Percentiles rank a stretch among this genome's conserved stretches.
Evolutionary conservation across 2,329 filamentous ascomycete genomes (phyloP).

Genomic region (Sporothrix inflata): DNA sequence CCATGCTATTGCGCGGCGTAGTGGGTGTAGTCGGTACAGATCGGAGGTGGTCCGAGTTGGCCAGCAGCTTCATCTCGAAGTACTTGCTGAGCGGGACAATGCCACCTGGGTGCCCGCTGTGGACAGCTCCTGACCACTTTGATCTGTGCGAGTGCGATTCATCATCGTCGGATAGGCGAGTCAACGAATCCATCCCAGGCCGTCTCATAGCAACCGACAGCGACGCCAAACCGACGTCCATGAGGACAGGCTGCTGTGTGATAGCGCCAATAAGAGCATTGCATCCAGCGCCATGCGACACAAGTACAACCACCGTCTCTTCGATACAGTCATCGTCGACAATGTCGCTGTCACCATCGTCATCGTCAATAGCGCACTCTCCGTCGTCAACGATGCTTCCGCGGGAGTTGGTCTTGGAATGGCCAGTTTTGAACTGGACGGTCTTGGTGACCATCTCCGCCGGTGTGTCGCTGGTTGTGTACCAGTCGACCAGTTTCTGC

Average conservation of each 20-base stretch:
- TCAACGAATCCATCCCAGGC: constrained; percentile 44
- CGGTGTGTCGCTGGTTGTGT: constrained; percentile 59
- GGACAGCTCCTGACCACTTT: constrained; percentile 23
- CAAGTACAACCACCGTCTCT: constrained; percentile 80
- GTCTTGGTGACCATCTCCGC: constrained; percentile 56
- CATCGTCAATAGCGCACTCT: constrained; percentile 38
- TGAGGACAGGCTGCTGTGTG: constrained; percentile 85
- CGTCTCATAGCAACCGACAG: constrained; percentile 83
- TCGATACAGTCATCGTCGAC: constrained; percentile 58
- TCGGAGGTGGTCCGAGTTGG: constrained; percentile 73
- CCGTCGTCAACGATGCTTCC: constrained; percentile 37
- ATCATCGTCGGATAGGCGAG: constrained; percentile 16
- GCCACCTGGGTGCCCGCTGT: constrained; percentile 32
- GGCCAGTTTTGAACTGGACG: constrained; percentile 35
- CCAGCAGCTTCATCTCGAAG: constrained; percentile 76
- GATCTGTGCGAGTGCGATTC: constrained; percentile 29
- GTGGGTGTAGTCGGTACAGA: constrained; percentile 45
- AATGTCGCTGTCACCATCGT: constrained; percentile 15
- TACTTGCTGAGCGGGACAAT: constrained; percentile 58
- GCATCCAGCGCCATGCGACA: constrained; percentile 94
- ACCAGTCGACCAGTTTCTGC: constrained; percentile 82
- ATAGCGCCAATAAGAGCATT: constrained; percentile 93
- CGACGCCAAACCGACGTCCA: constrained; percentile 88
- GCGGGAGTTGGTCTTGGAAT: not conserved
- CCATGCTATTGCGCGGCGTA: constrained; percentile 38